These are phyloP conservation scores for grape (Vitis vinifera) DNA, from an alignment of 164 flowering plant species.

Conservation along the genomic window ASM3070453v1 NC_081811.1:1759001-1759500, in stretches of 20 bases:
- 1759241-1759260: slow-evolving; percentile 89
- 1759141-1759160: background rate
- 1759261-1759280: slow-evolving; percentile 93
- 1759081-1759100: no score
- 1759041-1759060: no score
- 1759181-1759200: slow-evolving; percentile 6
- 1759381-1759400: background rate
- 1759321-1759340: background rate
- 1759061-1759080: no score
- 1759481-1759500: slow-evolving; percentile 97
- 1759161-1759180: background rate
- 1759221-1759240: slow-evolving; percentile 99
- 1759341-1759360: background rate
- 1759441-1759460: slow-evolving; percentile 96
- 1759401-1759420: slow-evolving; percentile 55
- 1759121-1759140: no score
- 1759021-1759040: no score
- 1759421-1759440: slow-evolving; percentile 96
- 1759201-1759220: slow-evolving; percentile 62
- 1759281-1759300: slow-evolving; percentile 89
- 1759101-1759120: no score
- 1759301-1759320: slow-evolving; percentile 63
- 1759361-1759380: background rate
- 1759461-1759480: slow-evolving; percentile 99
- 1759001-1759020: no score